Base-by-base conservation (phyloP, 805 yeast genomes). In the Tetrapisispora pingtungensis region DNA sequence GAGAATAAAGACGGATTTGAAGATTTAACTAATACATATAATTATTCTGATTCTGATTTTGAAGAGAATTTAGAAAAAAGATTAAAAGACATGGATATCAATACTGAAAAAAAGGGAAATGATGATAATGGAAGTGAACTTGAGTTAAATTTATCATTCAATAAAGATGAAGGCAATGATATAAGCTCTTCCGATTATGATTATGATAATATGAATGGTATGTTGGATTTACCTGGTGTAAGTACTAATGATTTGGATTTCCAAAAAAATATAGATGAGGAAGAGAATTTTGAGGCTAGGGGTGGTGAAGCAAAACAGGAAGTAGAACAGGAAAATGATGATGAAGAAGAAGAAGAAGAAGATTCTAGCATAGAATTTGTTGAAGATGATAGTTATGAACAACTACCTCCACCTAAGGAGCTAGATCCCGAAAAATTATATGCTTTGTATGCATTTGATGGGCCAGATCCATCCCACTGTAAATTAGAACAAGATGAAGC, bases 391-490 rank as follows among this genome's bases (percentile, higher is more conserved):
- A 71, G 74, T 38, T 69, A 64, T 46, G 66, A 69, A 18, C 67
- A 72, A 12, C 50, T 66, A 20, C 67, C 71, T 2, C 93, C 94
- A 2, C 93, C 94, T 3, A 72, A 75, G 46, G 95, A 85, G 52
- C 65, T 89, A 44, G 88, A 85, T 58, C 95, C 95, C 7, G 82
- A 75, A 41, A 81, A 82, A 56, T 69, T 89, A 26, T 89, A 89
- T 61, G 96, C 96, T 0, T 66, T 89, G 28, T 86, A 83, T 54
- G 88, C 88, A 41, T 90, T 93, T 55, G 73, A 72, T 42, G 97
- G 97, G 1, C 95, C 96, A 5, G 96, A 88, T 58, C 88, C 90
- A 4, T 86, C 93, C 38, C 98, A 90, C 65, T 83, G 95, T 52
- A 78, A 82, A 46, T 71, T 90, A 10, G 61, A 68, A 18, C 78